phyloP scores from a whole-genome alignment of 2,329 filamentous ascomycete genomes.

The Sclerotiophoma versabilis region DNA sequence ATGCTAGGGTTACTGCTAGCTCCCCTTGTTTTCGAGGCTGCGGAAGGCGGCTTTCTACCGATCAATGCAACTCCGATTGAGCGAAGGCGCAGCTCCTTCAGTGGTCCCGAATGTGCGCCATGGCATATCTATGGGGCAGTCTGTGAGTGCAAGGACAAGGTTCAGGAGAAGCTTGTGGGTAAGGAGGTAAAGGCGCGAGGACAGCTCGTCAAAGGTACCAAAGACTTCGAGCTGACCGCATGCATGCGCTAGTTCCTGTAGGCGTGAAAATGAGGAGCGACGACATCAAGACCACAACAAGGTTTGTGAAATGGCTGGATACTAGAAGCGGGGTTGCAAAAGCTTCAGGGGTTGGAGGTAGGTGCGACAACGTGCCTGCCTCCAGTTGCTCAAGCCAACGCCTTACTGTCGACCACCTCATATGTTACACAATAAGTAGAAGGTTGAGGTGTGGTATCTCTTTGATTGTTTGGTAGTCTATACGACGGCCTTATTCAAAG shows the following conservation, averaged over 20 bases:
- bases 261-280: conserved; percentile 5
- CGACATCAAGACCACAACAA: conserved; percentile 2
- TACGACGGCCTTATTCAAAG: conserved; percentile 15
- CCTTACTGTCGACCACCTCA: not conserved
- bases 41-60: conserved; percentile 13
- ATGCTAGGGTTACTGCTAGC: not conserved
- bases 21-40: conserved; percentile 5
- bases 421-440: not conserved
- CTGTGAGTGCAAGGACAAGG: conserved; percentile 1
- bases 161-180: not conserved
- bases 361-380: not conserved
- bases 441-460: conserved; percentile 6
- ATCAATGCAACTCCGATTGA: conserved; percentile 7
- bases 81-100: not conserved
- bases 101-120: not conserved
- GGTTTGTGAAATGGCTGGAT: not conserved
- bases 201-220: not conserved
- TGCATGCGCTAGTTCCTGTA: not conserved
- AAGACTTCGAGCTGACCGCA: conserved; percentile 9
- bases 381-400: not conserved
- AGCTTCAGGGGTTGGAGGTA: not conserved
- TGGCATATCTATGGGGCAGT: not conserved
- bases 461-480: conserved; percentile 20
- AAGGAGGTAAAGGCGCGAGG: not conserved
- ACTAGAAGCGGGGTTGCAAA: conserved; percentile 12